Percentiles rank a stretch among this genome's conserved stretches.
phyloP scores from a whole-genome alignment of 2,329 filamentous ascomycete genomes.

The Trichoderma guizhouense region DNA sequence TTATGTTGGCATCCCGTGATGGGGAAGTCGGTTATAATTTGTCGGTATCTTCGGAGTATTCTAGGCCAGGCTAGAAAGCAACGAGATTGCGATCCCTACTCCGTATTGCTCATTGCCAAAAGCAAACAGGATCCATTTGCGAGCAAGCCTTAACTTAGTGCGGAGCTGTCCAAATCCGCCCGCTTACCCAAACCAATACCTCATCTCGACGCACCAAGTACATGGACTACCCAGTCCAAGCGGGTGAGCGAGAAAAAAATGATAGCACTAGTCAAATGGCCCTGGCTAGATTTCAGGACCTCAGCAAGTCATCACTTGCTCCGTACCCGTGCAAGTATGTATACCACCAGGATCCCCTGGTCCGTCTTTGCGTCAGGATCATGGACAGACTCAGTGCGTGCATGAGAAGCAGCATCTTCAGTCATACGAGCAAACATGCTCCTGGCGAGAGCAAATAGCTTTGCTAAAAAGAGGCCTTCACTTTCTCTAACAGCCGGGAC shows the following conservation, averaged over 20 bases:
- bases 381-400: neutral
- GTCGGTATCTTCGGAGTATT: neutral
- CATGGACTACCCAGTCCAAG: neutral
- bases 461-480: neutral
- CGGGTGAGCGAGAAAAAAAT: neutral
- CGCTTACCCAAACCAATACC: constrained; percentile 6
- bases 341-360: neutral
- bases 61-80: neutral
- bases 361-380: constrained; percentile 2
- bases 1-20: neutral
- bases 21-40: neutral
- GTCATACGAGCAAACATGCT: neutral
- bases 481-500: neutral
- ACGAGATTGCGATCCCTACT: neutral
- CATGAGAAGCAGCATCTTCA: neutral
- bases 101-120: neutral
- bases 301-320: constrained; percentile 4
- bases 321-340: neutral
- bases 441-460: neutral
- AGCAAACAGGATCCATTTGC: neutral
- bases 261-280: neutral
- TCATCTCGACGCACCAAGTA: neutral
- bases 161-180: neutral
- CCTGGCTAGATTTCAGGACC: constrained; percentile 4
- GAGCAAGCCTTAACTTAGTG: neutral